phyloP scores from a whole-genome alignment of 2,329 filamentous ascomycete genomes.

The Alternaria conjuncta region DNA sequence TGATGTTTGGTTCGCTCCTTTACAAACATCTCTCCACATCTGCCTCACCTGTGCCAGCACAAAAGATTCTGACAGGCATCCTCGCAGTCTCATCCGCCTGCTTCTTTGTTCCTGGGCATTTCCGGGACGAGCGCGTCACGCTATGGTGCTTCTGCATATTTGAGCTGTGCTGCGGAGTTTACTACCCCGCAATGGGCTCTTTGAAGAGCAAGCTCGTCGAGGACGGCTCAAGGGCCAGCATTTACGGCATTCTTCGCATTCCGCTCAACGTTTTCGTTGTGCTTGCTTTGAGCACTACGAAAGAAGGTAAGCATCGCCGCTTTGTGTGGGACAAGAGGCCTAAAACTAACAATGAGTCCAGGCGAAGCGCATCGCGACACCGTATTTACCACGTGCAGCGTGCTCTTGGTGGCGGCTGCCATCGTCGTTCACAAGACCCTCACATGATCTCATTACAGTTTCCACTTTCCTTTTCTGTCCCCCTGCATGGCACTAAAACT shows the following conservation, averaged over 20 bases:
- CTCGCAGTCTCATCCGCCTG: constrained; percentile 36
- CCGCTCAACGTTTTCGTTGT: constrained; percentile 59
- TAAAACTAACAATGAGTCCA: constrained; percentile 16
- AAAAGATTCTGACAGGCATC: constrained; percentile 38
- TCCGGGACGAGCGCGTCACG: constrained; percentile 54
- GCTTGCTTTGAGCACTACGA: constrained; percentile 40
- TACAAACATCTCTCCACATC: constrained; percentile 53
- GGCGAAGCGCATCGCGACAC: constrained; percentile 40
- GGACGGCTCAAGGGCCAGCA: constrained; percentile 59
- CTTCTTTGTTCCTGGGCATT: constrained; percentile 47
- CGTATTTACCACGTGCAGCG: constrained; percentile 40
- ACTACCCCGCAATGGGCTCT: constrained; percentile 63
- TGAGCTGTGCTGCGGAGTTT: constrained; percentile 64
- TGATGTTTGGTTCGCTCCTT: constrained; percentile 64
- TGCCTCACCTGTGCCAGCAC: constrained; percentile 25
- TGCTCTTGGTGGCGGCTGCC: constrained; percentile 35
- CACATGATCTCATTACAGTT: constrained; percentile 9
- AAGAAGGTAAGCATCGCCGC: constrained; percentile 32
- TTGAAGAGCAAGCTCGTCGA: constrained; percentile 63
- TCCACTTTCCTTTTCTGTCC: not conserved
- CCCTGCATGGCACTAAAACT: not conserved
- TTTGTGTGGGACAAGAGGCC: not conserved
- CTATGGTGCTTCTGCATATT: constrained; percentile 66
- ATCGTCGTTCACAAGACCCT: constrained; percentile 36
- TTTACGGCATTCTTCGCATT: constrained; percentile 65